Evolutionary conservation across 2,329 filamentous ascomycete genomes (phyloP).

Genomic region (Phialocephala subalpina): DNA sequence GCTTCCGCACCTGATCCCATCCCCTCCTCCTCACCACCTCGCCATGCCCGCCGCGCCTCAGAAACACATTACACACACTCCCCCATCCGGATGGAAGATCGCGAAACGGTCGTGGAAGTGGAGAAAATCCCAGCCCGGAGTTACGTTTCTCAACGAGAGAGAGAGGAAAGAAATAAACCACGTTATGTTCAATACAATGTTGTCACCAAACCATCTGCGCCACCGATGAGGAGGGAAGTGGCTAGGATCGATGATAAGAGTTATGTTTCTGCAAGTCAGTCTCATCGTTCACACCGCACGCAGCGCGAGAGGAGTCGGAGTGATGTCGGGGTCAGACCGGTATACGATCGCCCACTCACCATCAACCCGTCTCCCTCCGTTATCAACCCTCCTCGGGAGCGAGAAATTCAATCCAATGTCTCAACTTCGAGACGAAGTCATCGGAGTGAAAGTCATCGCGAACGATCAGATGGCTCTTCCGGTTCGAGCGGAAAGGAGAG

Average conservation of each 20-base stretch:
- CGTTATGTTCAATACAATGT: conserved; percentile 30
- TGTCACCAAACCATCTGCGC: conserved; percentile 4
- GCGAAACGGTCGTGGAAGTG: conserved; percentile 23
- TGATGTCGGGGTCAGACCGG: not conserved
- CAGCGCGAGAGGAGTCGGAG: conserved; percentile 15
- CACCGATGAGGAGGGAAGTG: conserved; percentile 13
- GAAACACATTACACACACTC: conserved; percentile 25
- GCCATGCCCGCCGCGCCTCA: conserved; percentile 6
- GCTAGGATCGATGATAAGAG: conserved; percentile 30
- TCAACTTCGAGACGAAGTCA: conserved; percentile 2
- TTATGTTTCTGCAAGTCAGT: conserved; percentile 12
- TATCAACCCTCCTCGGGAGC: not conserved
- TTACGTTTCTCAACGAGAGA: conserved; percentile 22
- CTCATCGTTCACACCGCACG: conserved; percentile 4
- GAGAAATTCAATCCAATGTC: conserved; percentile 9
- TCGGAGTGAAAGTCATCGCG: not conserved
- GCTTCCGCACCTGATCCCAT: conserved; percentile 27
- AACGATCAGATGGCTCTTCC: not conserved
- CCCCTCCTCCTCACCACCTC: not conserved
- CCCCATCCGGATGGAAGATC: conserved; percentile 23
- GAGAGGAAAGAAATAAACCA: conserved; percentile 20
- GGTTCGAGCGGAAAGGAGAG: not conserved
- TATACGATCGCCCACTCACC: conserved; percentile 9
- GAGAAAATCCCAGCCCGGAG: conserved; percentile 29
- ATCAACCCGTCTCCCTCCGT: conserved; percentile 9